phyloP scores from a whole-genome alignment of 202 grass and related monocot genomes.

The Setaria italica region DNA sequence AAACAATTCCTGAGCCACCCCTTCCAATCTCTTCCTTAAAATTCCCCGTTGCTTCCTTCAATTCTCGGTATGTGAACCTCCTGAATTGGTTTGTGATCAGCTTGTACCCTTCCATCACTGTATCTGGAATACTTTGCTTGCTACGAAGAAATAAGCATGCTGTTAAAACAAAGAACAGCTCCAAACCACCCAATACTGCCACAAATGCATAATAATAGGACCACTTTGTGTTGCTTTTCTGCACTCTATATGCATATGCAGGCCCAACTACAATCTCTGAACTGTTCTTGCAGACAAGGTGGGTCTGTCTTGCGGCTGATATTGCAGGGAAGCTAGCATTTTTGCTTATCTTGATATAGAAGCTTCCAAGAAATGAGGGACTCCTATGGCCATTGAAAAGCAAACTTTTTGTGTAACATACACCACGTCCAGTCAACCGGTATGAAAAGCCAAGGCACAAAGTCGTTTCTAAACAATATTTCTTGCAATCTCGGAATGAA shows the following conservation, averaged over 20 bases:
- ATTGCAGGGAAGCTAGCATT: background rate
- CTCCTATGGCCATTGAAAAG: constrained; percentile 69
- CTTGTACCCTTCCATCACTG: background rate
- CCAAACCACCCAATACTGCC: constrained; percentile 37
- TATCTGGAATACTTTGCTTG: background rate
- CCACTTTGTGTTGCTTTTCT: constrained; percentile 33
- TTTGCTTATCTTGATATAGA: constrained; percentile 51
- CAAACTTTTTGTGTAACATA: constrained; percentile 59
- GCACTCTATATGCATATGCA: constrained; percentile 21
- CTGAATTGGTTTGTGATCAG: constrained; percentile 47
- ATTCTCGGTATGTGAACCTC: constrained; percentile 38
- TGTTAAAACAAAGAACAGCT: constrained; percentile 26
- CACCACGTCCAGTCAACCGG: constrained; percentile 42
- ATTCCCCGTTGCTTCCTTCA: constrained; percentile 40
- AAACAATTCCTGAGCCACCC: constrained; percentile 47
- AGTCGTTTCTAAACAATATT: constrained; percentile 39
- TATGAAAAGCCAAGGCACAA: constrained; percentile 62
- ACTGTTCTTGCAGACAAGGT: constrained; percentile 19
- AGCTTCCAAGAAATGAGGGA: constrained; percentile 48
- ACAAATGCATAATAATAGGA: constrained; percentile 45
- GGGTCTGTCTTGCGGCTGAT: too few relatives aligned
- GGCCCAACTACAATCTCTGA: background rate
- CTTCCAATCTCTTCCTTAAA: background rate
- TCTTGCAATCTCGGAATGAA: constrained; percentile 47
- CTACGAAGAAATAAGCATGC: background rate